Evolutionary conservation across 345 rosid species (phyloP).

Genomic region (thale cress (Arabidopsis thaliana)): DNA sequence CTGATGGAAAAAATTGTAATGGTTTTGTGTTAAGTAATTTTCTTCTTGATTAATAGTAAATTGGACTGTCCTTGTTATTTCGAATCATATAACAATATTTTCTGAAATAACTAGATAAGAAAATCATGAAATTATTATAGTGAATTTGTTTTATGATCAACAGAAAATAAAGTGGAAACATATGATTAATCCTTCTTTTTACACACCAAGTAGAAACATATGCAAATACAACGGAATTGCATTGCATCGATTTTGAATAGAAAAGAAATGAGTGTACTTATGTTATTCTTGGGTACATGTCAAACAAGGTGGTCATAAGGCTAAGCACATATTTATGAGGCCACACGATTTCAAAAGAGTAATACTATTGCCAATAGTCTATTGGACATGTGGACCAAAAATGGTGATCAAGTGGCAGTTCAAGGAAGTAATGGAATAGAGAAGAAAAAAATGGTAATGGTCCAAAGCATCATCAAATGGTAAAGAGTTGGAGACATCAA

Average conservation of each 20-base stretch:
- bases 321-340: constrained; percentile 26
- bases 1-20: no score
- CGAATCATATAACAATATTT: not conserved
- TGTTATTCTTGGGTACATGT: constrained; percentile 6
- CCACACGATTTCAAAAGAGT: constrained; percentile 22
- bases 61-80: not conserved
- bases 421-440: constrained; percentile 7
- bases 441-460: constrained; percentile 5
- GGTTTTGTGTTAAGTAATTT: not conserved
- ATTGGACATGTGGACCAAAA: constrained; percentile 27
- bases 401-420: constrained; percentile 25
- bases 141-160: not conserved
- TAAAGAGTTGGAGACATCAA: constrained; percentile 30
- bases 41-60: not conserved
- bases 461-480: constrained; percentile 26
- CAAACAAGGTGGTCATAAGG: constrained; percentile 11
- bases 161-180: not conserved
- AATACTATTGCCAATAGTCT: not conserved
- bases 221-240: not conserved
- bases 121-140: not conserved
- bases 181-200: not conserved
- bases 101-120: not conserved
- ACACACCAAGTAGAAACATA: not conserved
- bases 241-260: not conserved
- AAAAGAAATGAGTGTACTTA: not conserved